These are phyloP conservation scores for Skeletonema marinoi DNA, from an alignment of 108 stramenopile genomes.

Conservation along the genomic window DNA sequence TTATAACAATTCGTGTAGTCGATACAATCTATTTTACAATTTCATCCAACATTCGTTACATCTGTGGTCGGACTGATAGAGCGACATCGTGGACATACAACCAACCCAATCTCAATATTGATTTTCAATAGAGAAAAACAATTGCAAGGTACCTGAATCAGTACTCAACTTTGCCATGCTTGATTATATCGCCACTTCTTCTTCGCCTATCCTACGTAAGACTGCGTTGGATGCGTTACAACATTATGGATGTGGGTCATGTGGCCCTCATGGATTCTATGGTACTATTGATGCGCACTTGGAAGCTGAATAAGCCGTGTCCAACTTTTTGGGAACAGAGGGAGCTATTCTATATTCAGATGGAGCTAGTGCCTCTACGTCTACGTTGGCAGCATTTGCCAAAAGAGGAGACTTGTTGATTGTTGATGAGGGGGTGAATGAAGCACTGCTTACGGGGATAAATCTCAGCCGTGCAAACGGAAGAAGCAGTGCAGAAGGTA, in stretches of 20 bases:
- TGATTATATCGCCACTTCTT: slow-evolving; percentile 75
- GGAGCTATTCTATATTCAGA: slow-evolving; percentile 98
- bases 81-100: slow-evolving; percentile 29
- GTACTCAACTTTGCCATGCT: slow-evolving; percentile 91
- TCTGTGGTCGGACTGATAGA: slow-evolving; percentile 26
- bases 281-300: slow-evolving; percentile 98
- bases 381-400: slow-evolving; percentile 97
- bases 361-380: slow-evolving; percentile 83
- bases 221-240: slow-evolving; percentile 50
- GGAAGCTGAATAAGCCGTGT: slow-evolving; percentile 79
- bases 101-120: slow-evolving; percentile 27
- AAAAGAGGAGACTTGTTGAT: slow-evolving; percentile 96
- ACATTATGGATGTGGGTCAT: slow-evolving; percentile 94
- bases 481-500: no score
- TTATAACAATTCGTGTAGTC: neutral
- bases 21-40: neutral
- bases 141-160: slow-evolving; percentile 14
- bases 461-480: slow-evolving; percentile 87
- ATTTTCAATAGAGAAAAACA: slow-evolving; percentile 25
- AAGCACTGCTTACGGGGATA: slow-evolving; percentile 91
- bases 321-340: slow-evolving; percentile 85
- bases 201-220: slow-evolving; percentile 21
- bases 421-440: slow-evolving; percentile 91
- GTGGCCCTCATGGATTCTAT: slow-evolving; percentile 99
- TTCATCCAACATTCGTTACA: slow-evolving; percentile 9